Evolutionary conservation across 768 basidiomycete species (phyloP).

Genomic region (Tulasnella calospora): DNA sequence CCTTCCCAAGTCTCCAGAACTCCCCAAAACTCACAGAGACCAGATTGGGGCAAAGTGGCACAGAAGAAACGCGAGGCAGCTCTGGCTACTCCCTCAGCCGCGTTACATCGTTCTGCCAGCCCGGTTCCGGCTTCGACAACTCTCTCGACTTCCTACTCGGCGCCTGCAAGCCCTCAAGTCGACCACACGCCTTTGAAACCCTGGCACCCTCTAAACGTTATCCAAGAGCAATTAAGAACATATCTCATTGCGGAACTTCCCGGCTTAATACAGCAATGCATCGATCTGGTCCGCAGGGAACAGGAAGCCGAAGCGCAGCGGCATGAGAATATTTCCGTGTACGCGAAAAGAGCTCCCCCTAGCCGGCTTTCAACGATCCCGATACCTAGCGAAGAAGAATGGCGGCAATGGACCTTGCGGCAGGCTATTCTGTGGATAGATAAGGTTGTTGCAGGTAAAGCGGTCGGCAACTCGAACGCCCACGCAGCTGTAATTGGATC

Average conservation of each 20-base stretch:
- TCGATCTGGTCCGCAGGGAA: conserved; percentile 15
- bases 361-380: conserved; percentile 1
- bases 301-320: conserved; percentile 22
- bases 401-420: conserved; percentile 24
- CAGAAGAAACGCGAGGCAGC: background rate
- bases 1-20: background rate
- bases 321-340: conserved; percentile 21
- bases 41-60: background rate
- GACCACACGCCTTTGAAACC: background rate
- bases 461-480: background rate
- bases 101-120: background rate
- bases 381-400: conserved; percentile 27
- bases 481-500: background rate
- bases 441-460: conserved; percentile 22
- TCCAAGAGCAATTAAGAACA: conserved; percentile 24
- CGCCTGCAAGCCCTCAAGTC: background rate
- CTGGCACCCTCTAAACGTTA: conserved; percentile 10
- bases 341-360: conserved; percentile 19
- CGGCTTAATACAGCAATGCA: conserved; percentile 17
- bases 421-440: conserved; percentile 28
- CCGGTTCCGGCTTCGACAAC: background rate
- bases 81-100: background rate
- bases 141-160: background rate
- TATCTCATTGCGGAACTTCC: conserved; percentile 19
- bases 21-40: conserved; percentile 12